Evolutionary conservation across 306 rosid genomes (phyloP).

Genomic region (Rubus parviflorus): DNA sequence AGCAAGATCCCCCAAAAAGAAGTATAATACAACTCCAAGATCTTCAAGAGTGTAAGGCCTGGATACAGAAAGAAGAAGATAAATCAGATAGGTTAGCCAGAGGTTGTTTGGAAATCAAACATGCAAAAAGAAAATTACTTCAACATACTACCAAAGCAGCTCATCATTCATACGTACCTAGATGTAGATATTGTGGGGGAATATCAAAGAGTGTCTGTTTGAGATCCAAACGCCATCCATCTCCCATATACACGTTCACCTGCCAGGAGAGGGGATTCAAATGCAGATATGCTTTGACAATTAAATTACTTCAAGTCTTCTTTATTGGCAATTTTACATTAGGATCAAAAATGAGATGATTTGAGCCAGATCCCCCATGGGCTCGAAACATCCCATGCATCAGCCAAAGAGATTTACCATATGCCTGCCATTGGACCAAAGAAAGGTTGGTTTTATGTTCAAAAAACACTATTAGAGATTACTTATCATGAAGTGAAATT

Average conservation of each 20-base stretch:
- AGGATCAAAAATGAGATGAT: constrained; percentile 45
- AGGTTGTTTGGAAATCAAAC: no score
- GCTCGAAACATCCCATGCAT: constrained; percentile 70
- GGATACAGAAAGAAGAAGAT: no score
- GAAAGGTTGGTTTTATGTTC: background rate
- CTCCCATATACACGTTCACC: constrained; percentile 29
- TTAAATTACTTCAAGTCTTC: constrained; percentile 30
- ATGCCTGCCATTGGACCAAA: constrained; percentile 38
- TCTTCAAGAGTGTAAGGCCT: no score
- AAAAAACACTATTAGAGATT: no score
- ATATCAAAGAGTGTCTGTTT: constrained; percentile 54
- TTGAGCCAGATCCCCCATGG: constrained; percentile 57
- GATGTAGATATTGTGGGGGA: constrained; percentile 61
- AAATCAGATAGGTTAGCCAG: no score
- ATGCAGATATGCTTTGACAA: no score
- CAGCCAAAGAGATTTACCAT: constrained; percentile 56
- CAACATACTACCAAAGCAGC: no score
- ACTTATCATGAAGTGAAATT: no score
- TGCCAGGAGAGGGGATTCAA: constrained; percentile 12
- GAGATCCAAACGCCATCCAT: constrained; percentile 35
- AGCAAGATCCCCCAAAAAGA: no score
- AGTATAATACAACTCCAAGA: no score
- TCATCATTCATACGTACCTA: constrained; percentile 27
- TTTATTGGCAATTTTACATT: constrained; percentile 39
- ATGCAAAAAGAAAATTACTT: no score